These are phyloP conservation scores for Ustulina deusta DNA, from an alignment of 2,329 filamentous ascomycete genomes.

Conservation along the genomic window DNA sequence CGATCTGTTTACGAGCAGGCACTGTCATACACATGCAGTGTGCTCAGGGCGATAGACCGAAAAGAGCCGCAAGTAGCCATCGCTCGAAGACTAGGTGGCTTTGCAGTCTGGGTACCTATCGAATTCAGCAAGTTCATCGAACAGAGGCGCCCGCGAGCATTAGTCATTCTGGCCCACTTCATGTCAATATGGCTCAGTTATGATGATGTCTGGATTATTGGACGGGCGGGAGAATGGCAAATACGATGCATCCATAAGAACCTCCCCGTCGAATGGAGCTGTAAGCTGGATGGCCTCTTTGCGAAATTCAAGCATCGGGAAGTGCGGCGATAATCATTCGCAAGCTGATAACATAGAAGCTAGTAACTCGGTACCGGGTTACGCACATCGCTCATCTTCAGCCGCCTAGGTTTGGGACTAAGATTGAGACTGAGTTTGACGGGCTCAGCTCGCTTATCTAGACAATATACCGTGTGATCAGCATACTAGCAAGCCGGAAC, in stretches of 20 bases:
- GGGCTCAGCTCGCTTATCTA: not conserved
- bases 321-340: conserved; percentile 1
- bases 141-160: conserved; percentile 53
- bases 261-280: conserved; percentile 52
- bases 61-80: conserved; percentile 50
- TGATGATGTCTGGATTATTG: conserved; percentile 54
- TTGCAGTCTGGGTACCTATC: conserved; percentile 53
- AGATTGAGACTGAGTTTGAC: not conserved
- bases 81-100: conserved; percentile 53
- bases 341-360: not conserved
- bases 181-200: conserved; percentile 54
- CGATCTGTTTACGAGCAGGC: conserved; percentile 50
- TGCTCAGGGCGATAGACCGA: conserved; percentile 47
- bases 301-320: conserved; percentile 46
- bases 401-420: not conserved
- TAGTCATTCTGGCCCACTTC: conserved; percentile 55
- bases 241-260: conserved; percentile 53
- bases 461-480: not conserved
- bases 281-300: conserved; percentile 52
- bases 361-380: not conserved
- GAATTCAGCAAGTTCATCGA: conserved; percentile 52
- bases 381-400: not conserved
- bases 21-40: conserved; percentile 53
- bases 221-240: conserved; percentile 53
- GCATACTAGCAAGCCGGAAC: not conserved